Evolutionary conservation across 441 rosid genomes (phyloP), one percentile per base, ranked within the genome.

Genomic region (Erodium chrysanthum): DNA sequence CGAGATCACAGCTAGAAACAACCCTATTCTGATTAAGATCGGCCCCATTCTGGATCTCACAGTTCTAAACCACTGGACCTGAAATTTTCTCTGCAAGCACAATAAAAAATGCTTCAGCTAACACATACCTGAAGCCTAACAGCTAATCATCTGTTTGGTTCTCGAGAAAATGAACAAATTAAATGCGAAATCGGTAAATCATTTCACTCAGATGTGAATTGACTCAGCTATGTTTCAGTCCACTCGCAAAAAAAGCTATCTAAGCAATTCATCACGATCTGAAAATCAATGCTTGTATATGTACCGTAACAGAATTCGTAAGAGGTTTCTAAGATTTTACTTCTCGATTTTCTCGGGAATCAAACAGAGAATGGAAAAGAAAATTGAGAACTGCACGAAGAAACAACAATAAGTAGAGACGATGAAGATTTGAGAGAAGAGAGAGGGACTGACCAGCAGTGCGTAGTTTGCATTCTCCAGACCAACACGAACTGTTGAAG

Each of bases 1-100:
- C 1, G 72, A 79, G 15, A 89, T 37, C 25, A 81, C 72, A 21
- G 76, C 69, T 31, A 86, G 64, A 6, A 83, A 67, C 42, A 84
- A 21, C 74, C 78, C 84, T 64, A 86, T 74, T 58, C 75, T 75
- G 44, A 74, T 65, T 20, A 71, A 27, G 71, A 73, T 35, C 76
- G 68, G 74, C 79, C 77, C 69, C 86, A 80, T 80, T 59, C 61
- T 73, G 60, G 71, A 78, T 68, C 21, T n/a, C 44, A 1, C 15
- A 58, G 22, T 56, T 56, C 14, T 56, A 10, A 18, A 21, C 11
- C 62, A 56, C 62, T 56, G 25, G n/a, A 56, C 62, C 62, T 56
- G 62, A 56, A 56, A 21, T 67, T 42, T 67, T 42, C 40, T 71
- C 78, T 73, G 71, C 14, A 4, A 48, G 12, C 20, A 62, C 20